Evolutionary conservation across 768 basidiomycete genomes (phyloP), one percentile per base, ranked within the genome.

Genomic region (Chlorophyllum brunneum): DNA sequence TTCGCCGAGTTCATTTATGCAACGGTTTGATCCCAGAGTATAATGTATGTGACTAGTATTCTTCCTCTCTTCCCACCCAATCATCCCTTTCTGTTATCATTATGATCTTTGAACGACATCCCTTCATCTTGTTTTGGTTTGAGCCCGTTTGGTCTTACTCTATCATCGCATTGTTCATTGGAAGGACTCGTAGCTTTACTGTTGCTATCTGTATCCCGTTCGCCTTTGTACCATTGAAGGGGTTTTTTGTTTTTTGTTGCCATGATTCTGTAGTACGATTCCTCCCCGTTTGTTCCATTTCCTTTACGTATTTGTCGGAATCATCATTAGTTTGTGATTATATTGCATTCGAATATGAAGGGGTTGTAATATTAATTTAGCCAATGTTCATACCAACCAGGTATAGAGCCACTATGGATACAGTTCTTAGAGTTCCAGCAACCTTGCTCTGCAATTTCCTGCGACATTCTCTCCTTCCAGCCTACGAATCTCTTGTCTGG

Each of bases 401-500:
- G 40, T 41, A 51, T 42, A 23, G 49, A 23, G 9, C 13, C 7
- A 42, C 30, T 41, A 26, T 51, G 49, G 11, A 38, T 45, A 11
- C 43, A 44, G 6, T 52, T 24, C n/a, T 45, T 52, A 15, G 33
- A 37, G n/a, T 26, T 44, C 42, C 27, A 53, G 18, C 51, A 38
- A 22, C 26, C 44, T 34, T 40, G 43, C 27, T 53, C 33, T 9
- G 4, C 34, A 16, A 53, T 53, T 20, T 53, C 43, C 27, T 39
- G 44, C 15, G 36, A 46, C 43, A 46, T 53, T 54, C 61, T 27
- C 58, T 63, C 51, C 60, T 68, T 71, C 68, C 61, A 70, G 36
- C 56, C 56, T 1, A 58, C 59, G 59, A 64, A 64, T 24, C 66
- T 62, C 20, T 54, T 55, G 51, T 70, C 63, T 29, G 68, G 64